A percentile compares a stretch with the other conserved stretches of the same genome.
Evolutionary conservation across 305 asterid genomes (phyloP).

Genomic region (Solanum chacoense): DNA sequence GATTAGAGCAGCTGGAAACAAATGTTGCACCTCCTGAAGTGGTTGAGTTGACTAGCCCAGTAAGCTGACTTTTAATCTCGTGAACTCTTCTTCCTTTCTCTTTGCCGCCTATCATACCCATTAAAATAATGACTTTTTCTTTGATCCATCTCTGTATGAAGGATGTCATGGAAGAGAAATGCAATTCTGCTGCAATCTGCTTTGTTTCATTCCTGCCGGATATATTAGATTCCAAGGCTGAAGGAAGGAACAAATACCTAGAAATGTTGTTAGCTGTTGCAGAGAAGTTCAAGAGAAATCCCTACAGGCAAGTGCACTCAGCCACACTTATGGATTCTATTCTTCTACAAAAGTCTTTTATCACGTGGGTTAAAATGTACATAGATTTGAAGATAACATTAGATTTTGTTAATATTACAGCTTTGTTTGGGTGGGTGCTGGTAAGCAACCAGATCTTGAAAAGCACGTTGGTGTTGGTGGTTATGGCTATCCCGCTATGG

Average conservation of each 20-base stretch:
- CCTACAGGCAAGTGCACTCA: slow-evolving; percentile 56
- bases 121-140: background rate
- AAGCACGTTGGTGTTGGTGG: slow-evolving; percentile 90
- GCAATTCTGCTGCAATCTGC: slow-evolving; percentile 87
- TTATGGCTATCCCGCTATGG: slow-evolving; percentile 89
- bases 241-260: slow-evolving; percentile 78
- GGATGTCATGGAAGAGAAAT: slow-evolving; percentile 89
- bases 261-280: slow-evolving; percentile 63
- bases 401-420: slow-evolving; percentile 31
- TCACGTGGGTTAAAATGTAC: background rate
- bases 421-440: slow-evolving; percentile 86
- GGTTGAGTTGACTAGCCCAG: slow-evolving; percentile 73
- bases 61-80: slow-evolving; percentile 13
- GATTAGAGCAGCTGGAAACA: slow-evolving; percentile 75
- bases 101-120: background rate
- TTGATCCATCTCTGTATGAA: slow-evolving; percentile 11
- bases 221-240: slow-evolving; percentile 92
- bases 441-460: slow-evolving; percentile 84
- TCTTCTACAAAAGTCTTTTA: background rate
- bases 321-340: background rate
- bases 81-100: background rate
- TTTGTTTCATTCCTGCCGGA: slow-evolving; percentile 88
- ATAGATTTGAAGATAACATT: background rate
- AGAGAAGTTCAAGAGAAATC: slow-evolving; percentile 74
- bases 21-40: slow-evolving; percentile 94